Evolutionary conservation across 1,284 basidiomycete species (phyloP), one percentile per base, ranked within the genome.

Genomic region (Papiliotrema laurentii): DNA sequence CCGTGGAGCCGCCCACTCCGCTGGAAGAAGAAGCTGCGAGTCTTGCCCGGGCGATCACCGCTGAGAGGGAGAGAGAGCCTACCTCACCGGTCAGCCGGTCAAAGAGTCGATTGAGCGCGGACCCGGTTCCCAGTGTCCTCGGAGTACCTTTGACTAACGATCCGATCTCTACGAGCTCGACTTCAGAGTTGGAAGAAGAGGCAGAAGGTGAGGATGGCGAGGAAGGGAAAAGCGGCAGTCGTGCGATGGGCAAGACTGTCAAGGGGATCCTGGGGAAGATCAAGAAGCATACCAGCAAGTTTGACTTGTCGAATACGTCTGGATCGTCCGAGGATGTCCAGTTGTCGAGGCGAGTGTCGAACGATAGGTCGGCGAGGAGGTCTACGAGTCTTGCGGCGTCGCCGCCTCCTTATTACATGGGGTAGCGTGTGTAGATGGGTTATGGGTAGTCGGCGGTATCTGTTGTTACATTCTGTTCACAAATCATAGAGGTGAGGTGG

Each of bases 251-350:
- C 26, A 43, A 49, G 31, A 52, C 34, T 28, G 47, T 65, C 4
- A 65, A 60, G 47, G 63, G 61, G 11, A 54, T 65, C 14, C 42
- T 63, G 31, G 56, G 54, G 14, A 61, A 63, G 47, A 42, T 64
- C 38, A 51, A 47, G 46, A 47, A 46, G 30, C 18, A 44, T 22
- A 37, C 28, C 34, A 19, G 33, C 25, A 45, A 33, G 43, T 39
- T 40, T 33, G 43, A 42, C 25, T 18, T 39, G 18, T 26, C 40
- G 40, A 11, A 42, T 18, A 42, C 25, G 10, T 30, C 22, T 39
- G 34, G 21, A 16, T 22, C n/a, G 22, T 9, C 37, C 19, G 37
- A 39, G n/a, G 22, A 22, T 5, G 37, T 19, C 16, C 16, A 16
- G 34, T 33, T n/a, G 10, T 16, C 16, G 34, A 35, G 34, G 34